Conservation (phyloP, 1,139 yeast genomes). For the Lodderomyces metapsilosis region DNA sequence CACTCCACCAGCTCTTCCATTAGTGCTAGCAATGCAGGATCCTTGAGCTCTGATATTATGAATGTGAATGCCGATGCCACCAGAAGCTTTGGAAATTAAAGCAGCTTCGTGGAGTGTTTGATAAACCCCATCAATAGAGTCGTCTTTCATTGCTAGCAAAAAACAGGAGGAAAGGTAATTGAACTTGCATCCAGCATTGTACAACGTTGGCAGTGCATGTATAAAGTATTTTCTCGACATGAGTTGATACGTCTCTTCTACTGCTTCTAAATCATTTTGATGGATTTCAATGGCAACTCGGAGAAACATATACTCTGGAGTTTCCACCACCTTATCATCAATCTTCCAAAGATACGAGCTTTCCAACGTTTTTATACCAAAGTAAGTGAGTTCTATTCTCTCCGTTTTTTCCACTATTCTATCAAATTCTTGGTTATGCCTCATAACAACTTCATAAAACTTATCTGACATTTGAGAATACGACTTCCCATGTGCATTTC, state of each 20-base stretch:
- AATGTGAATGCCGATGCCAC: constrained; percentile 59
- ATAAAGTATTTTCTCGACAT: constrained; percentile 53
- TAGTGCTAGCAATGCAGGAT: constrained; percentile 50
- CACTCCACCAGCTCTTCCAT: constrained; percentile 55
- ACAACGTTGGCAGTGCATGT: constrained; percentile 57
- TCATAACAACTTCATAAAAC: constrained; percentile 29
- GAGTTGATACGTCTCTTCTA: constrained; percentile 47
- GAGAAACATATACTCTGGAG: constrained; percentile 52
- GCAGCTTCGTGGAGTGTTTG: constrained; percentile 55
- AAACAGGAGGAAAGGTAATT: constrained; percentile 55
- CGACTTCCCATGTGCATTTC: constrained; percentile 15
- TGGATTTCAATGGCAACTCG: constrained; percentile 57
- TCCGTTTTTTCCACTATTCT: constrained; percentile 32
- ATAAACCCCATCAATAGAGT: constrained; percentile 58
- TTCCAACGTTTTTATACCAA: constrained; percentile 54
- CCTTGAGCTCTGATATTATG: constrained; percentile 54
- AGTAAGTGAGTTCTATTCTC: constrained; percentile 45
- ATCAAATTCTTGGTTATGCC: constrained; percentile 35
- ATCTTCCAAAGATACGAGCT: constrained; percentile 44
- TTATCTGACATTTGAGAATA: constrained; percentile 23
- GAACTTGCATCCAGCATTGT: constrained; percentile 51
- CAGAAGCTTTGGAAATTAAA: constrained; percentile 56
- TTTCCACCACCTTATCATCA: constrained; percentile 38
- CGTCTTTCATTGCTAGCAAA: constrained; percentile 56
- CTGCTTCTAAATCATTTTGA: constrained; percentile 35